Evolutionary conservation across 441 rosid species (phyloP).

Genomic region (Rhodomyrtus psidioides): DNA sequence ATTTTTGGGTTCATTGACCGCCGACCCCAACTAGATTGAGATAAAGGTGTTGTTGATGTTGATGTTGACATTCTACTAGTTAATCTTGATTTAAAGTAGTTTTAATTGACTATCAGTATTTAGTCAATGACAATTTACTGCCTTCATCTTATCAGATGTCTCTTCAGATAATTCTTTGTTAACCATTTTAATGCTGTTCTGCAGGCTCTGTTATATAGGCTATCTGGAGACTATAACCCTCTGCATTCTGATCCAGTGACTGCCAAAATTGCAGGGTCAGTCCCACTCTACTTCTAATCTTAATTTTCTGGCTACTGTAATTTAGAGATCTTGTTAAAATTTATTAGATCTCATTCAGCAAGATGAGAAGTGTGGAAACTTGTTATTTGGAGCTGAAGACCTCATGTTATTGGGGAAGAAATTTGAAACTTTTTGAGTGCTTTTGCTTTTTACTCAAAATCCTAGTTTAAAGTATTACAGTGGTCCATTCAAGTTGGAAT

Average conservation of each 20-base stretch:
- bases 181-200: conserved; percentile 9
- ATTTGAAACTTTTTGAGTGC: neutral
- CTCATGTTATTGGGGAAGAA: neutral
- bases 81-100: neutral
- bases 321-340: neutral
- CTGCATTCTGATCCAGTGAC: conserved; percentile 80
- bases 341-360: neutral
- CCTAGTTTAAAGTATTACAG: neutral
- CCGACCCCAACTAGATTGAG: no score
- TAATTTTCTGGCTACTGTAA: neutral
- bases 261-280: conserved; percentile 79
- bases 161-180: neutral
- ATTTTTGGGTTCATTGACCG: no score
- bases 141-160: neutral
- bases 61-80: neutral
- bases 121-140: neutral
- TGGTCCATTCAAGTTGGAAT: neutral
- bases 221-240: conserved; percentile 95
- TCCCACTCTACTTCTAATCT: neutral
- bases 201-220: conserved; percentile 90
- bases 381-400: neutral
- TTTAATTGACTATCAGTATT: neutral
- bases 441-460: neutral
- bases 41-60: no score
- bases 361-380: neutral